phyloP scores from a whole-genome alignment of 176 grass and related monocot species.

The Musa beccarii region DNA sequence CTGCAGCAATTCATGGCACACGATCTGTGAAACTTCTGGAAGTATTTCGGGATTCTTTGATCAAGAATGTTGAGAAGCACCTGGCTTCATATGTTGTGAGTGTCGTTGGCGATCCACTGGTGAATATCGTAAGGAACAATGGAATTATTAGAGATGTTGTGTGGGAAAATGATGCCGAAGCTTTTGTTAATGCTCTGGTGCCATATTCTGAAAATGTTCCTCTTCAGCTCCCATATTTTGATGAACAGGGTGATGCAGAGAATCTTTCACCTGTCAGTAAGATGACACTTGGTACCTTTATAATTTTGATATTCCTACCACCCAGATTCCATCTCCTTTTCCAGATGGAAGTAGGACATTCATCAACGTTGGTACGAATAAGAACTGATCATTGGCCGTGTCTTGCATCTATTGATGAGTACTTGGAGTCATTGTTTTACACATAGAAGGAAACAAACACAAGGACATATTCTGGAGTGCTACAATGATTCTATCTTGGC shows the following conservation, averaged over 20 bases:
- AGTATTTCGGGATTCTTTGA: conserved; percentile 55
- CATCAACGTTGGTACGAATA: conserved; percentile 73
- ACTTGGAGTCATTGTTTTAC: conserved; percentile 76
- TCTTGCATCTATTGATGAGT: conserved; percentile 92
- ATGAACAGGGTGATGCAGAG: conserved; percentile 20
- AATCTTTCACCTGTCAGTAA: conserved; percentile 35
- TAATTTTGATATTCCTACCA: conserved; percentile 79
- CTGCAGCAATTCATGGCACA: conserved; percentile 58
- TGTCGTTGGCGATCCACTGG: conserved; percentile 48
- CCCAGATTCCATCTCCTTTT: conserved; percentile 94
- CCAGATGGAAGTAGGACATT: conserved; percentile 72
- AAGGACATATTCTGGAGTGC: conserved; percentile 18
- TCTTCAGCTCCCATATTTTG: conserved; percentile 41
- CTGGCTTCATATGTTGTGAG: conserved; percentile 63
- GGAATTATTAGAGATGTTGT: conserved; percentile 55
- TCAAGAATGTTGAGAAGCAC: conserved; percentile 64
- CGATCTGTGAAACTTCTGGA: conserved; percentile 88
- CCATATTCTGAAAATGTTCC: conserved; percentile 41
- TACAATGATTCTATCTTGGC: neutral
- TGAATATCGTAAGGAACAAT: conserved; percentile 52
- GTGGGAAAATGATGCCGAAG: conserved; percentile 43
- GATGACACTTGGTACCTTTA: conserved; percentile 49
- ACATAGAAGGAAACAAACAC: conserved; percentile 22
- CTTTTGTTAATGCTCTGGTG: conserved; percentile 55
- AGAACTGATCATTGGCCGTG: conserved; percentile 97